A percentile compares a stretch with the other conserved stretches of the same genome.
Conservation (phyloP, 2,329 filamentous ascomycete species). For the Colletotrichum shisoi region DNA sequence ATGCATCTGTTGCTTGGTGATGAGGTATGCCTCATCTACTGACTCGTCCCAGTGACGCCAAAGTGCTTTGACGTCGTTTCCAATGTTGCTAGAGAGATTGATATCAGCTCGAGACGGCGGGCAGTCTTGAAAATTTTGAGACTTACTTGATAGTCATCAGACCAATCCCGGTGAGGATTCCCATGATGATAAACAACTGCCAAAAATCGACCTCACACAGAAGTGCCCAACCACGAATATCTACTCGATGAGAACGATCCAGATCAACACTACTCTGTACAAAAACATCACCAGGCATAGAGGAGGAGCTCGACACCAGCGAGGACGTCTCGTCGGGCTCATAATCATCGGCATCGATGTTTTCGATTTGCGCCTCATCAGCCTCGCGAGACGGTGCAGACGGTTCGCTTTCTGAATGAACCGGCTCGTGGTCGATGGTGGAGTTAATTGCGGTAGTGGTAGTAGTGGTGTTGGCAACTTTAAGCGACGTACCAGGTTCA, state of each 20-base stretch:
- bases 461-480: constrained; percentile 42
- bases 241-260: constrained; percentile 80
- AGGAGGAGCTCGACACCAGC: constrained; percentile 73
- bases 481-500: constrained; percentile 72
- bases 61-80: constrained; percentile 84
- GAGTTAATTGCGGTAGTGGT: constrained; percentile 43
- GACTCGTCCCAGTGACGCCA: constrained; percentile 86
- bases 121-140: background rate
- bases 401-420: constrained; percentile 23
- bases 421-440: constrained; percentile 38
- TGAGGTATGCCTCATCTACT: constrained; percentile 76
- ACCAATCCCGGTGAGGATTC: constrained; percentile 88
- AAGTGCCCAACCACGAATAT: constrained; percentile 85
- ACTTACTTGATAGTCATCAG: constrained; percentile 98
- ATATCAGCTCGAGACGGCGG: constrained; percentile 44
- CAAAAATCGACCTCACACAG: constrained; percentile 81
- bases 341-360: constrained; percentile 42
- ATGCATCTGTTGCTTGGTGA: constrained; percentile 84
- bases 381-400: constrained; percentile 34
- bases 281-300: constrained; percentile 59
- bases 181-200: constrained; percentile 88
- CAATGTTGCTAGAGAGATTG: constrained; percentile 76
- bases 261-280: constrained; percentile 71
- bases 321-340: constrained; percentile 79
- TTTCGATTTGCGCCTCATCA: constrained; percentile 44